These are phyloP conservation scores for Avena sativa DNA, from an alignment of 176 grass and related monocot genomes.

Conservation along the genomic window DNA sequence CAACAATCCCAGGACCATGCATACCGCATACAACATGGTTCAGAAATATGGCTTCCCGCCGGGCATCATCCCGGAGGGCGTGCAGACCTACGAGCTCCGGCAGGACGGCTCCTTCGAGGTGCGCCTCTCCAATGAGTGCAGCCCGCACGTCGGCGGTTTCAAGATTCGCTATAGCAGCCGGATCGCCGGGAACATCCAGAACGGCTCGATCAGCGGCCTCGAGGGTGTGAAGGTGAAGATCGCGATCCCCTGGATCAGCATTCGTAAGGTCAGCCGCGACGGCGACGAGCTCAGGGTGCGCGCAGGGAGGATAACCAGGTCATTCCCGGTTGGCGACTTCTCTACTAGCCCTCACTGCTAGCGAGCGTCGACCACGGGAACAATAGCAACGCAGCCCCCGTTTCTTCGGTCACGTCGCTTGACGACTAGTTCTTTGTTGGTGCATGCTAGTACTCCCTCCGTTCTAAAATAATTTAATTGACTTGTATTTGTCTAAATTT, in stretches of 20 bases:
- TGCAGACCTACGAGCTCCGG: background rate
- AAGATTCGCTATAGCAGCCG: background rate
- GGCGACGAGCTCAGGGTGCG: background rate
- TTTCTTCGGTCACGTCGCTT: too few relatives aligned
- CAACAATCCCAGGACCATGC: too few relatives aligned
- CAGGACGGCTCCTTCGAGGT: background rate
- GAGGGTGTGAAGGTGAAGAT: slow-evolving; percentile 17
- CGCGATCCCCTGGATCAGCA: background rate
- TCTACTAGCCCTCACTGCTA: slow-evolving; percentile 12
- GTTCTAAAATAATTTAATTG: too few relatives aligned
- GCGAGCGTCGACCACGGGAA: background rate
- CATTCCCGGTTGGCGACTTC: background rate
- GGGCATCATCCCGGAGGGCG: slow-evolving; percentile 63
- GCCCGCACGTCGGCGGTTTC: background rate
- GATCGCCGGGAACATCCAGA: background rate
- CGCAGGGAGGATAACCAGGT: background rate
- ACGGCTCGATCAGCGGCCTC: background rate
- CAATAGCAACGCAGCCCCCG: too few relatives aligned
- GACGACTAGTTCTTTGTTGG: too few relatives aligned
- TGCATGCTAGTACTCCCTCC: too few relatives aligned
- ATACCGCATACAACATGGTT: slow-evolving; percentile 56
- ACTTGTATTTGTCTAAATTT: too few relatives aligned
- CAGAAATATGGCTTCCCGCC: slow-evolving; percentile 54
- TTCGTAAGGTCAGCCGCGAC: background rate
- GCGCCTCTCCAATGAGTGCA: background rate